Base-by-base conservation (phyloP, 75 land plant genomes). In the Chamaecyparis obtusa region DNA sequence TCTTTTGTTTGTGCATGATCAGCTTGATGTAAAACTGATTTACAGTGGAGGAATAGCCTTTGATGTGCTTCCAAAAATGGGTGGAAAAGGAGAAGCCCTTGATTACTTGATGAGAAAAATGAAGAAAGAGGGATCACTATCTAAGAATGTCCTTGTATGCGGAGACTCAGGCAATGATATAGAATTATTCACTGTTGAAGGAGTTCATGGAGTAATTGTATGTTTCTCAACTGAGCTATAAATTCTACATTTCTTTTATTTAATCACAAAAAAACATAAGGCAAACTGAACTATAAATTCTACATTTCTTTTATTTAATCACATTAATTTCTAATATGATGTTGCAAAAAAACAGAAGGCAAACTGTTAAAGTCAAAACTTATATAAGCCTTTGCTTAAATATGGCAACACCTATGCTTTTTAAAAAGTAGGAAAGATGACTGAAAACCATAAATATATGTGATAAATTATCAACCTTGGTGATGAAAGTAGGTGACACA, bases 131-230 rank as follows among this genome's bases (percentile, higher is more conserved):
- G 90, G 86, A 13, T 80, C 67, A 74, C 46, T 37, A 56, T 88
- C 86, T 13, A 85, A 86, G 55, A 83, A 89, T 67, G 86, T 89
- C 60, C 88, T 92, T 69, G 93, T 92, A n/a, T 92, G 93, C 86
- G 93, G 93, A 83, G 93, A 92, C 80, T 92, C 93, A 9, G 93
- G 93, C 43, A 92, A 92, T 85, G 93, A 92, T 83, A 86, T 85
- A 54, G 93, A 92, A 35, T 88, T 92, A 48, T 91, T 91, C 55
- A 85, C 74, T 36, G 92, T 89, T 55, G 80, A 85, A 85, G 92
- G 89, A 51, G 92, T 91, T 74, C 78, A 86, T 75, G 93, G 93
- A 64, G 93, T 92, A 33, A 89, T 92, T 46, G 93, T 92, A 87
- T 87, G 93, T 55, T 39, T 35, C 24, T 21, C 83, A 46, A 43